Evolutionary conservation across 2,329 filamentous ascomycete species (phyloP).

Genomic region (Arthrobotrys musiformis): DNA sequence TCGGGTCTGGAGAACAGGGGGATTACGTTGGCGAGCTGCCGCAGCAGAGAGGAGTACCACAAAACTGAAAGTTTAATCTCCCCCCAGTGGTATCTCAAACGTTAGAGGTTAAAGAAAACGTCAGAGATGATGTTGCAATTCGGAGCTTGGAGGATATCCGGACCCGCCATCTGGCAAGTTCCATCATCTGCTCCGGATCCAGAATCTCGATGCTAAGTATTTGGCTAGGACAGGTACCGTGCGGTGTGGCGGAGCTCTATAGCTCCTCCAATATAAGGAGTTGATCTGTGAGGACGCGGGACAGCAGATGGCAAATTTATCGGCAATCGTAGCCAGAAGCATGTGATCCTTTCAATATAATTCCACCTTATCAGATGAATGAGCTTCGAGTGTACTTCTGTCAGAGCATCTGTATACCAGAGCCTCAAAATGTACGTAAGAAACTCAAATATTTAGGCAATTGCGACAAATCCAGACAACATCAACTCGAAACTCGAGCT

Average conservation of each 20-base stretch:
- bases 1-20: slow-evolving; percentile 3
- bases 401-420: background rate
- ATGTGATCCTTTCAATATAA: slow-evolving; percentile 2
- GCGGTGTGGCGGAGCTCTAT: slow-evolving; percentile 26
- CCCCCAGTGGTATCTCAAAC: slow-evolving; percentile 21
- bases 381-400: background rate
- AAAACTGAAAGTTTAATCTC: background rate
- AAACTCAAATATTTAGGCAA: slow-evolving; percentile 21
- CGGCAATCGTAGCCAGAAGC: background rate
- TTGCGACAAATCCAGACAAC: slow-evolving; percentile 21
- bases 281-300: slow-evolving; percentile 15
- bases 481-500: slow-evolving; percentile 20
- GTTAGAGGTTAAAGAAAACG: background rate
- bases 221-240: slow-evolving; percentile 9
- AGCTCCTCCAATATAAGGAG: slow-evolving; percentile 21
- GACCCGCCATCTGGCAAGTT: slow-evolving; percentile 24
- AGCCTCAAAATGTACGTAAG: slow-evolving; percentile 7
- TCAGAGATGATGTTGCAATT: slow-evolving; percentile 13
- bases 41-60: slow-evolving; percentile 22
- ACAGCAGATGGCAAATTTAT: slow-evolving; percentile 23
- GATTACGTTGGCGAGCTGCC: slow-evolving; percentile 38
- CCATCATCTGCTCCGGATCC: background rate
- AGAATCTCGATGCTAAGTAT: background rate
- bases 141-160: slow-evolving; percentile 14
- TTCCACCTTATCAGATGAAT: background rate